Evolutionary conservation across 192 early-diverging fungal genomes (phyloP).

Genomic region (Thamnidium elegans): DNA sequence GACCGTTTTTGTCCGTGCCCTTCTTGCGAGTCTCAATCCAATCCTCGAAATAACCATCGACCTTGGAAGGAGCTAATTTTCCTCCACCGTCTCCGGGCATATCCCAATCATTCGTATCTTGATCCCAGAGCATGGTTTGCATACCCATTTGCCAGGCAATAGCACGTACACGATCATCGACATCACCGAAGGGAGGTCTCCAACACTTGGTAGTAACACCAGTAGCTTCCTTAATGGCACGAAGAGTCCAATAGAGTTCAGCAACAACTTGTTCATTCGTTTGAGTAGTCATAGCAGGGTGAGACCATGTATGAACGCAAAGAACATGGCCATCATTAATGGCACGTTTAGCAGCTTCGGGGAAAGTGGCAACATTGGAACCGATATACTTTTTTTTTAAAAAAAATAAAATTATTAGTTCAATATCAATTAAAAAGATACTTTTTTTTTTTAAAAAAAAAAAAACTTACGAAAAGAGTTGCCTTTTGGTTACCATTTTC

Average conservation of each 20-base stretch:
- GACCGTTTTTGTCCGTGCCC: conserved; percentile 15
- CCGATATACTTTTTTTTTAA: conserved; percentile 33
- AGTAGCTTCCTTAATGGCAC: conserved; percentile 42
- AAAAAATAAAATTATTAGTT: conserved; percentile 1
- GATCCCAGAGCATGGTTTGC: conserved; percentile 18
- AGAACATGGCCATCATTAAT: conserved; percentile 51
- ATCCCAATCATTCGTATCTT: conserved; percentile 39
- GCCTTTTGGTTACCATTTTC: conserved; percentile 14
- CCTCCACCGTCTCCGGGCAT: conserved; percentile 32
- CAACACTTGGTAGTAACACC: conserved; percentile 39
- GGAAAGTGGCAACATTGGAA: conserved; percentile 31
- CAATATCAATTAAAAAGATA: neutral
- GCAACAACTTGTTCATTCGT: conserved; percentile 43
- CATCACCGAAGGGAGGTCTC: conserved; percentile 48
- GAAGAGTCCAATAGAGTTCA: conserved; percentile 43
- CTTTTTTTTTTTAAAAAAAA: neutral
- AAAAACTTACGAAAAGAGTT: conserved; percentile 18
- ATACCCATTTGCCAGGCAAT: conserved; percentile 33
- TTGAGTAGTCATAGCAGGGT: conserved; percentile 45
- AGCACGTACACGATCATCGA: conserved; percentile 44
- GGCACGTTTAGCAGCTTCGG: conserved; percentile 25
- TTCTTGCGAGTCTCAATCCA: conserved; percentile 28
- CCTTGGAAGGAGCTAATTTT: conserved; percentile 17
- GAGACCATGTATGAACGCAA: conserved; percentile 59
- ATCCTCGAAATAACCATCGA: conserved; percentile 28